These are phyloP conservation scores for Phlebiopsis gigantea DNA, from an alignment of 768 basidiomycete species.

Conservation along the genomic window DNA sequence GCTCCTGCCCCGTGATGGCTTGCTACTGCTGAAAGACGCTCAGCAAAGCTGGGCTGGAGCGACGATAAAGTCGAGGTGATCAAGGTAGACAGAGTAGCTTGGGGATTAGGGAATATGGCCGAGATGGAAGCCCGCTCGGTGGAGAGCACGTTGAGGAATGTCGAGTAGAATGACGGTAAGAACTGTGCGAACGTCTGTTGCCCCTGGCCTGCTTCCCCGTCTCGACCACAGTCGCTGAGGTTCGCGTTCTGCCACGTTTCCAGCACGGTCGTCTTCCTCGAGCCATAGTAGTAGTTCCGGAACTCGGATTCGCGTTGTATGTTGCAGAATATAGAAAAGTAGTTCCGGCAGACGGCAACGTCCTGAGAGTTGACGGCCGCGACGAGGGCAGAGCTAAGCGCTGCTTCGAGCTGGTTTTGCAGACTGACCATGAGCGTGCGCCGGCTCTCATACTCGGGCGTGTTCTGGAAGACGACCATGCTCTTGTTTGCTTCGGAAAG, in stretches of 20 bases:
- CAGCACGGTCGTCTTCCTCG: conserved; percentile 60
- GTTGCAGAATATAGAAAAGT: conserved; percentile 82
- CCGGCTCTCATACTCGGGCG: conserved; percentile 84
- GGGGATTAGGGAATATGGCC: conserved; percentile 84
- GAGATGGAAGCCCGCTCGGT: conserved; percentile 71
- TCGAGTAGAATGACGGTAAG: conserved; percentile 69
- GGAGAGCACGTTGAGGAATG: conserved; percentile 59
- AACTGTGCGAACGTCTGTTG: conserved; percentile 55
- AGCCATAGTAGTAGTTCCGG: conserved; percentile 81
- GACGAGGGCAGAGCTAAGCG: conserved; percentile 85
- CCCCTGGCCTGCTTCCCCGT: conserved; percentile 8
- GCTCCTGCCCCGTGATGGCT: conserved; percentile 57
- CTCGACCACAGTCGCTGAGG: conserved; percentile 53
- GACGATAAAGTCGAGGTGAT: conserved; percentile 76
- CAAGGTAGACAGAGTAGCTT: conserved; percentile 69
- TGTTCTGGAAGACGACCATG: conserved; percentile 91
- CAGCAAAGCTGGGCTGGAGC: conserved; percentile 75
- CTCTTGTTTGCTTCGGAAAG: conserved; percentile 84
- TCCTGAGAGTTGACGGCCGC: conserved; percentile 81
- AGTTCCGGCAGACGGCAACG: conserved; percentile 64
- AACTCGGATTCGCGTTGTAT: conserved; percentile 94
- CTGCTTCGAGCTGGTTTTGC: conserved; percentile 93
- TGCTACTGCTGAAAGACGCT: conserved; percentile 70
- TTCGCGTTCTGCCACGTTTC: conserved; percentile 61
- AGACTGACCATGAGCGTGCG: conserved; percentile 84